Conservation (phyloP, 164 flowering plant species). For the Stephania yunnanensis region DNA sequence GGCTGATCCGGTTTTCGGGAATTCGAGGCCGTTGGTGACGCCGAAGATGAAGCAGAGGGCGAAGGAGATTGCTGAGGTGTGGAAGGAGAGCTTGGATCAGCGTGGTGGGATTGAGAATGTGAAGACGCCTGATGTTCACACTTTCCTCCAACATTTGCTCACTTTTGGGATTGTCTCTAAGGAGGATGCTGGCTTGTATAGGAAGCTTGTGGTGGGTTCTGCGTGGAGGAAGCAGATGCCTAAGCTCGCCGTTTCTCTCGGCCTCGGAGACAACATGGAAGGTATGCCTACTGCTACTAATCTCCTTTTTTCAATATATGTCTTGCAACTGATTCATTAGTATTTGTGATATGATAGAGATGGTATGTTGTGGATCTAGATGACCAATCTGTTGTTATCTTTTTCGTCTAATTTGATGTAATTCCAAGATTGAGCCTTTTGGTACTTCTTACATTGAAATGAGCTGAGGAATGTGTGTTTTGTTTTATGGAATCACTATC, state of each 20-base stretch:
- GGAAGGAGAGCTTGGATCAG: constrained; percentile 85
- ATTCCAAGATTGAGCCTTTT: too few species aligned
- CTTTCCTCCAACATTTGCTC: constrained; percentile 87
- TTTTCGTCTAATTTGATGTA: too few species aligned
- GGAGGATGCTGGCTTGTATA: constrained; percentile 62
- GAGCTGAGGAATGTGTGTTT: too few species aligned
- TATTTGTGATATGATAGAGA: background rate
- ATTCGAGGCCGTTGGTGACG: constrained; percentile 74
- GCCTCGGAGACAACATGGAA: constrained; percentile 73
- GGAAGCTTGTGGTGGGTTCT: constrained; percentile 83
- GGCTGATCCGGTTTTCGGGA: constrained; percentile 80
- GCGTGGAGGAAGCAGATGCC: constrained; percentile 99
- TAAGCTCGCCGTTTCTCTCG: constrained; percentile 87
- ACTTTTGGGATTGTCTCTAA: constrained; percentile 78
- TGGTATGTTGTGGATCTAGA: background rate
- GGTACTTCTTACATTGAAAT: too few species aligned
- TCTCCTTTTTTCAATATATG: too few species aligned
- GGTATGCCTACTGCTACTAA: constrained; percentile 32
- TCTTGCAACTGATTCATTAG: background rate
- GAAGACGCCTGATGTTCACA: constrained; percentile 90
- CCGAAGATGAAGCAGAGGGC: constrained; percentile 69
- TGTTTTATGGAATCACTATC: too few species aligned
- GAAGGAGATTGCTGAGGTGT: constrained; percentile 63
- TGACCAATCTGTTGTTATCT: background rate
- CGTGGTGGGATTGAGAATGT: constrained; percentile 94